Evolutionary conservation across 169 alveolate species (phyloP).

Genomic region (Plasmodium berghei): DNA sequence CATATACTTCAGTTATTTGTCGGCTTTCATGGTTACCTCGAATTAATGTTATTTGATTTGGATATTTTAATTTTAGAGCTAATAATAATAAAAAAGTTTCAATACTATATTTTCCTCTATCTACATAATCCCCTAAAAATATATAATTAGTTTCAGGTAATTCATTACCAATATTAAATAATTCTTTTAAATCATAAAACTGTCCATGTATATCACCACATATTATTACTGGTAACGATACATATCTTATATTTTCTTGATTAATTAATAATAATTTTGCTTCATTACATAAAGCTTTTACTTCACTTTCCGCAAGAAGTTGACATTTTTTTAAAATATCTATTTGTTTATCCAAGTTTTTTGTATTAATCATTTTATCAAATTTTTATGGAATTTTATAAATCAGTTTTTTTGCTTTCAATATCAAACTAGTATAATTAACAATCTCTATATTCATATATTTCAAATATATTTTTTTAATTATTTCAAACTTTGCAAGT

Average conservation of each 20-base stretch:
- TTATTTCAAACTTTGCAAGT: too few relatives aligned
- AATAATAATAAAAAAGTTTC: conserved; percentile 97
- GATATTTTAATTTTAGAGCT: conserved; percentile 96
- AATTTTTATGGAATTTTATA: too few relatives aligned
- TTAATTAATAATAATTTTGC: conserved; percentile 30
- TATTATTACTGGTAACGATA: conserved; percentile 97
- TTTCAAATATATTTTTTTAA: too few relatives aligned
- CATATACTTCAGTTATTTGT: conserved; percentile 98
- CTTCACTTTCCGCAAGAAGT: conserved; percentile 40
- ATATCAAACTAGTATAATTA: too few relatives aligned
- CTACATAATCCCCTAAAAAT: conserved; percentile 99
- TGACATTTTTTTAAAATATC: conserved; percentile 57
- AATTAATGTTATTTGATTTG: conserved; percentile 95
- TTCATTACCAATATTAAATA: conserved; percentile 92
- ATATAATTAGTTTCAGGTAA: conserved; percentile 91
- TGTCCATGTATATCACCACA: conserved; percentile 99
- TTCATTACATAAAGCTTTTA: conserved; percentile 24
- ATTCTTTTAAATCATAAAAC: conserved; percentile 94
- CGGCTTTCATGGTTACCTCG: conserved; percentile 99
- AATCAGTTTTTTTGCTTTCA: too few relatives aligned
- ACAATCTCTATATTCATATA: too few relatives aligned
- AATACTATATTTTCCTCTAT: conserved; percentile 98
- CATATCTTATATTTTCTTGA: conserved; percentile 41
- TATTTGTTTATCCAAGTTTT: conserved; percentile 24
- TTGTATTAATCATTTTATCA: conserved; percentile 28